phyloP scores from a whole-genome alignment of 495 filamentous ascomycete species.

The Staphylotrichum longicolle region DNA sequence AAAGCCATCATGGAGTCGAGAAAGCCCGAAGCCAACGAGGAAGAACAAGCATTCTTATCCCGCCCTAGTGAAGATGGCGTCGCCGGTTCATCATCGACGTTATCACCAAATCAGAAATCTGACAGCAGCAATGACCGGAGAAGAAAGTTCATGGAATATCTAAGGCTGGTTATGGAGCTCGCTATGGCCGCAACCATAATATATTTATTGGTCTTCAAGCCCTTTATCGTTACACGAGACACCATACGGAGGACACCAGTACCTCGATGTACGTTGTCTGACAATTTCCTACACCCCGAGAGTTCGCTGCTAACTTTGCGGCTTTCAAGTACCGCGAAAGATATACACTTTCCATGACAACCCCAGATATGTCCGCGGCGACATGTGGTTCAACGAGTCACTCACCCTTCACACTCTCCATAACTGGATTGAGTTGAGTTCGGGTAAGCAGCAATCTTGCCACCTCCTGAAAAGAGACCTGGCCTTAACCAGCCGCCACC shows the following conservation, averaged over 20 bases:
- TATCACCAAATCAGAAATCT: conserved; percentile 13
- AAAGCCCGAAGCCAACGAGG: conserved; percentile 23
- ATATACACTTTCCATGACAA: conserved; percentile 43
- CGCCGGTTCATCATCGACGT: neutral
- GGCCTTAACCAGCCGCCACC: neutral
- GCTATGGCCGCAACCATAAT: conserved; percentile 21
- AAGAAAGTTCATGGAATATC: conserved; percentile 13
- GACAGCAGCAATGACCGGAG: conserved; percentile 15
- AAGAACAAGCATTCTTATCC: conserved; percentile 37
- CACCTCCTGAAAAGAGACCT: neutral
- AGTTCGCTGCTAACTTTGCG: too few relatives aligned
- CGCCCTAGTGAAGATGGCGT: conserved; percentile 2
- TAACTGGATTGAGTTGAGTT: conserved; percentile 46
- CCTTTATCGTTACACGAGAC: conserved; percentile 2
- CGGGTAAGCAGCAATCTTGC: conserved; percentile 26
- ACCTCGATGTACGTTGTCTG: conserved; percentile 2
- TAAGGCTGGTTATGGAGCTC: conserved; percentile 25
- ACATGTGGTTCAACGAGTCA: conserved; percentile 45
- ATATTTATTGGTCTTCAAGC: conserved; percentile 17
- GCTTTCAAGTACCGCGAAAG: conserved; percentile 40
- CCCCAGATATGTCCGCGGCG: conserved; percentile 39
- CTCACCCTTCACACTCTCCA: conserved; percentile 44
- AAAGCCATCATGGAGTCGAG: conserved; percentile 1
- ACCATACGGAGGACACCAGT: conserved; percentile 16
- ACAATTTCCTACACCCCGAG: too few relatives aligned